These are phyloP conservation scores for Pestalotiopsis sp. DNA, from an alignment of 2,329 filamentous ascomycete species.

Conservation along the genomic window DNA sequence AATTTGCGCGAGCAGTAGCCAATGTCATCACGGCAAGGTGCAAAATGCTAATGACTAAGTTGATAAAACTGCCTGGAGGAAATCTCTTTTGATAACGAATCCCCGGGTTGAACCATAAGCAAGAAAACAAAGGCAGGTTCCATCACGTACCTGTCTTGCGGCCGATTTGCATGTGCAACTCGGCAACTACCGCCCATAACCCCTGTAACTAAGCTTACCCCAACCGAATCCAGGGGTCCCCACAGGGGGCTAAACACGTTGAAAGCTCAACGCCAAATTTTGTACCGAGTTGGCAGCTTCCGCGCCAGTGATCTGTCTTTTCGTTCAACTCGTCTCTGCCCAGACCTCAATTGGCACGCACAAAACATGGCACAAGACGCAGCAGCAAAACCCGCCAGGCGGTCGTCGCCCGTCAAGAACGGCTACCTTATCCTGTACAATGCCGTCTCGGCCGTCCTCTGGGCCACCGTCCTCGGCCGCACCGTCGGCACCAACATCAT, in stretches of 20 bases:
- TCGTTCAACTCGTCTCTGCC: neutral
- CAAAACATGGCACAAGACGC: slow-evolving; percentile 9
- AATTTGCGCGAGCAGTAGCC: too few species aligned
- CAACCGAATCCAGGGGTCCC: slow-evolving; percentile 2
- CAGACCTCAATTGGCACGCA: neutral
- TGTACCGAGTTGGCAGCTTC: neutral
- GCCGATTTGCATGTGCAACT: too few species aligned
- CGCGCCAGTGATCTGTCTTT: neutral
- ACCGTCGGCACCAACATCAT: slow-evolving; percentile 56
- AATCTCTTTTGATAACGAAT: too few species aligned
- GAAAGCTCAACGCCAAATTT: slow-evolving; percentile 11
- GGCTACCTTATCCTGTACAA: slow-evolving; percentile 88
- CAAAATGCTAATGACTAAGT: too few species aligned
- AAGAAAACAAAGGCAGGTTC: too few species aligned
- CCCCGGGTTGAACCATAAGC: too few species aligned
- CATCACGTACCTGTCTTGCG: too few species aligned
- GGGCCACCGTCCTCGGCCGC: slow-evolving; percentile 74
- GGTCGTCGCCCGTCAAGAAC: slow-evolving; percentile 49
- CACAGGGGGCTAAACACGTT: neutral
- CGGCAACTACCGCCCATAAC: neutral
- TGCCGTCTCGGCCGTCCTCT: slow-evolving; percentile 71
- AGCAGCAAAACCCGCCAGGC: slow-evolving; percentile 21
- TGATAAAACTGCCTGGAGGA: too few species aligned
- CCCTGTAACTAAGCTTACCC: neutral
- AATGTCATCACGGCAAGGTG: too few species aligned